Percentiles rank a stretch among this genome's conserved stretches.
phyloP scores from a whole-genome alignment of 768 basidiomycete genomes.

The Russula abietina region DNA sequence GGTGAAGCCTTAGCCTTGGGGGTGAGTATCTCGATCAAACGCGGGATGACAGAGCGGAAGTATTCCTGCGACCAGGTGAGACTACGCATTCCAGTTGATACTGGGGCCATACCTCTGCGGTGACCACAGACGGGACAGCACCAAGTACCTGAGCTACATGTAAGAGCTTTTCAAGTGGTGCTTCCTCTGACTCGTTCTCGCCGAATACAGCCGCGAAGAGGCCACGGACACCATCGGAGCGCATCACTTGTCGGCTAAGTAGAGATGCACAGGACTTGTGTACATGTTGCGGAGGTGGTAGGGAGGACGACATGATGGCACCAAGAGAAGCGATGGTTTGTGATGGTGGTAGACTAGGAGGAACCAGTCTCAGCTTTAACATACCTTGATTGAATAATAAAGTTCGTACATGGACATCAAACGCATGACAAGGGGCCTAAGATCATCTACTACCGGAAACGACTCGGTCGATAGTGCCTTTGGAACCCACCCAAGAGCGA shows the following conservation, averaged over 20 bases:
- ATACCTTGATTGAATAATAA: neutral
- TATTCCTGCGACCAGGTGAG: conserved; percentile 46
- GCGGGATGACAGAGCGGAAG: conserved; percentile 48
- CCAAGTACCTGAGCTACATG: conserved; percentile 59
- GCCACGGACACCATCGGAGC: conserved; percentile 63
- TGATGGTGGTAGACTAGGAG: conserved; percentile 52
- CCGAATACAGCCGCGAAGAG: conserved; percentile 66
- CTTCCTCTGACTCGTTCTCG: conserved; percentile 52
- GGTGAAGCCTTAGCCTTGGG: conserved; percentile 34
- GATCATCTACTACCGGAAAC: conserved; percentile 38
- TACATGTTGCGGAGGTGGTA: conserved; percentile 41
- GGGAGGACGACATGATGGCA: conserved; percentile 41
- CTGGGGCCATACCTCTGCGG: conserved; percentile 43
- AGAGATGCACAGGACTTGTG: conserved; percentile 55
- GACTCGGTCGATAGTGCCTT: conserved; percentile 40
- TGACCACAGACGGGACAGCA: conserved; percentile 53
- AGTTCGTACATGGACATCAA: conserved; percentile 56
- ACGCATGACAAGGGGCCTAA: conserved; percentile 49
- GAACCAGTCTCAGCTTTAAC: conserved; percentile 7
- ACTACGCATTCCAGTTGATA: neutral
- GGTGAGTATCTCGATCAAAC: conserved; percentile 47
- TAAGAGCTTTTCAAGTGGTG: conserved; percentile 64
- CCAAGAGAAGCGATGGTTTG: conserved; percentile 64
- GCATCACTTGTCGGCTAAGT: conserved; percentile 63
- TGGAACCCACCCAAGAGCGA: conserved; percentile 71